Base-by-base conservation (phyloP, 257 asterid species). In the Voacanga thouarsii region DNA sequence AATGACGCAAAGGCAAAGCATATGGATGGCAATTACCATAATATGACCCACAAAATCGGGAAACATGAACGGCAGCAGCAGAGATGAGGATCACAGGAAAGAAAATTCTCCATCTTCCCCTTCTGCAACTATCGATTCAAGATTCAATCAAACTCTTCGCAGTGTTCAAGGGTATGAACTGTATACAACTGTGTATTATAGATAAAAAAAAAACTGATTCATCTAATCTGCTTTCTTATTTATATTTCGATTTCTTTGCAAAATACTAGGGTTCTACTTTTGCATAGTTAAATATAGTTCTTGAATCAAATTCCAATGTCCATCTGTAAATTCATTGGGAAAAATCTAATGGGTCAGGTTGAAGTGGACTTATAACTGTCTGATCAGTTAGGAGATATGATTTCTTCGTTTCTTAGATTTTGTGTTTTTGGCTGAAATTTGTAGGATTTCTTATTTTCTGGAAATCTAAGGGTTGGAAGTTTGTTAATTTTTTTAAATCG, bases 71-170 rank as follows among this genome's bases (percentile, higher is more conserved):
- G 78, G 67, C 86, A 84, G 79, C 78, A 77, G 80, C 70, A 84
- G 84, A 57, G 91, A 87, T 26, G 92, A 86, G 50, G 91, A 87
- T 82, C 88, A 78, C 45, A 85, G 78, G 86, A 90, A 90, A 72
- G 86, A 78, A 51, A 75, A 84, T 73, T 71, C 92, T 26, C 79
- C 83, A 16, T 68, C 79, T 74, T 68, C 79, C 28, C 72, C 83
- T 80, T 67, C 90, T 76, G 79, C 96, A 45, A 59, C 84, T 71
- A 80, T 80, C n/a, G 99, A 94, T 91, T 94, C 99, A 69, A 88
- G 99, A 90, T 91, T 94, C 90, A 90, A 89, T 78, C 98, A 94
- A 80, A 94, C 99, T 76, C 96, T 94, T 67, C 83, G 96, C 80
- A 92, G 94, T 89, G 97, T 92, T 80, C 99, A 94, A 81, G 99